These are phyloP conservation scores for Termitomyces sp. DNA, from an alignment of 768 basidiomycete species.

Conservation along the genomic window DNA sequence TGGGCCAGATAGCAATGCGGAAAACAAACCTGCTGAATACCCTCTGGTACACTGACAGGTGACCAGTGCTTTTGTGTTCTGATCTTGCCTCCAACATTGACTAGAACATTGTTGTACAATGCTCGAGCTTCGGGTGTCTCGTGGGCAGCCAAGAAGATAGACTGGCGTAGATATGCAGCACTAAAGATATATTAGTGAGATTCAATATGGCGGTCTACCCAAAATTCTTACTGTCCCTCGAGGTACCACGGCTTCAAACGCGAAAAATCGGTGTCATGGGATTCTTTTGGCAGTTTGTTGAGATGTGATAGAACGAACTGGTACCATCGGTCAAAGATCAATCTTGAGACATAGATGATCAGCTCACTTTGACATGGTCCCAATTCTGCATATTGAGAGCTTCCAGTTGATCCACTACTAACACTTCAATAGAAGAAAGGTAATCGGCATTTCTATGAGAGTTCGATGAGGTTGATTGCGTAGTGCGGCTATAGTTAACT, in stretches of 20 bases:
- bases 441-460: slow-evolving; percentile 76
- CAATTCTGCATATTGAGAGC: slow-evolving; percentile 98
- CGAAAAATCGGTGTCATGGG: slow-evolving; percentile 93
- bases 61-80: slow-evolving; percentile 66
- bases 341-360: not conserved
- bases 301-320: slow-evolving; percentile 85
- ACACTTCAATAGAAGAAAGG: slow-evolving; percentile 87
- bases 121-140: slow-evolving; percentile 88
- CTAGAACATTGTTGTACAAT: slow-evolving; percentile 71
- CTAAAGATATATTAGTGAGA: slow-evolving; percentile 36
- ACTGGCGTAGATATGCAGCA: slow-evolving; percentile 84
- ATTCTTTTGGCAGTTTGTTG: slow-evolving; percentile 90
- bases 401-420: slow-evolving; percentile 92
- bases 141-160: slow-evolving; percentile 81
- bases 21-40: slow-evolving; percentile 70
- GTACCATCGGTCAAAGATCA: not conserved
- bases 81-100: slow-evolving; percentile 85
- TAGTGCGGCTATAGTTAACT: slow-evolving; percentile 22
- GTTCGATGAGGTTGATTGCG: not conserved
- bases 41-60: slow-evolving; percentile 77
- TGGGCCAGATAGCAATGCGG: not conserved
- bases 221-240: slow-evolving; percentile 74
- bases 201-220: not conserved
- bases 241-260: slow-evolving; percentile 98
- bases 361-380: slow-evolving; percentile 89